phyloP scores from a whole-genome alignment of 108 stramenopile genomes.

The Cylindrotheca fusiformis region DNA sequence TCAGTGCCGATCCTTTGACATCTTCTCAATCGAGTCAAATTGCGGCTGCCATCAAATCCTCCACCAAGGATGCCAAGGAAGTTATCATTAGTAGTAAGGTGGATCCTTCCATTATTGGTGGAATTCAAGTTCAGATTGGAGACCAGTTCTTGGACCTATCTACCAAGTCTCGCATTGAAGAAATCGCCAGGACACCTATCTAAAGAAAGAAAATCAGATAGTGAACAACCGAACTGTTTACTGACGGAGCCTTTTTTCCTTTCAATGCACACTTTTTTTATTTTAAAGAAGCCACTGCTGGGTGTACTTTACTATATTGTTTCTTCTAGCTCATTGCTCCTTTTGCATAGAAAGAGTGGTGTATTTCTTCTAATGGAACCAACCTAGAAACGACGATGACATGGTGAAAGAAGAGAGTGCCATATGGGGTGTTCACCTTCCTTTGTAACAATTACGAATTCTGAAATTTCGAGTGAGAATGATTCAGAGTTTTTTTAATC shows the following conservation, averaged over 20 bases:
- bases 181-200: constrained; percentile 68
- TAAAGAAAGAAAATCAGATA: no score
- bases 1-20: constrained; percentile 72
- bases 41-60: constrained; percentile 77
- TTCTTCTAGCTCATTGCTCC: no score
- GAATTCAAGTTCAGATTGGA: constrained; percentile 96
- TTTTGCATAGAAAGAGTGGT: no score
- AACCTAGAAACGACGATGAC: background rate
- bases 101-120: constrained; percentile 90
- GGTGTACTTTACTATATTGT: no score
- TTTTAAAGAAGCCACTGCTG: no score
- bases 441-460: no score
- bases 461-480: no score
- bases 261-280: no score
- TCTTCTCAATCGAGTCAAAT: constrained; percentile 69
- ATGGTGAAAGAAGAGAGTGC: background rate
- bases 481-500: no score
- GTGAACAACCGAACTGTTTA: no score
- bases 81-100: constrained; percentile 80
- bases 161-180: constrained; percentile 87
- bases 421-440: no score
- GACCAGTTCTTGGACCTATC: constrained; percentile 97
- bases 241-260: no score
- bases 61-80: constrained; percentile 70
- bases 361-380: background rate